phyloP scores from a whole-genome alignment of 495 filamentous ascomycete species.

The Aspergillus carlsbadensis region DNA sequence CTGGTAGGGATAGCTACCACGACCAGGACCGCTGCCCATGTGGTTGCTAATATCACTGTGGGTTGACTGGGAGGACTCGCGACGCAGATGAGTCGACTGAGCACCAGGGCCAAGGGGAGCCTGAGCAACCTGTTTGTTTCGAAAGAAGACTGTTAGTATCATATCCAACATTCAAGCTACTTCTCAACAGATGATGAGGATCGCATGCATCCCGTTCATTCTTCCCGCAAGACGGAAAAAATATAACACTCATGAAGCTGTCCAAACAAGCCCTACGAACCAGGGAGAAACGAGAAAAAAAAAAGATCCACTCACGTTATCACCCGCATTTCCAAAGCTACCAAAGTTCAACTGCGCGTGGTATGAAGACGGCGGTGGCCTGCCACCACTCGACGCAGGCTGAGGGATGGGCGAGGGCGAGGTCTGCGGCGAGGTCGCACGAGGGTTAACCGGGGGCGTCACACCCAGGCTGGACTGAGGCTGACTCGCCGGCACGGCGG shows the following conservation, averaged over 20 bases:
- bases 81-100: conserved; percentile 71
- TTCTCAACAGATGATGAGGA: background rate
- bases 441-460: conserved; percentile 61
- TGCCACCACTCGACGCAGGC: conserved; percentile 79
- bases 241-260: background rate
- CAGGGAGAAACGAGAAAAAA: conserved; percentile 1
- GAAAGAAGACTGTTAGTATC: conserved; percentile 8
- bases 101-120: conserved; percentile 58
- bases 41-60: conserved; percentile 73
- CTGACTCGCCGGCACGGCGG: conserved; percentile 47
- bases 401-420: conserved; percentile 91
- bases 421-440: conserved; percentile 67
- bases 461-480: conserved; percentile 57
- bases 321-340: conserved; percentile 65
- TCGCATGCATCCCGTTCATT: background rate
- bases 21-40: conserved; percentile 49
- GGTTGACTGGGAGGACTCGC: conserved; percentile 77
- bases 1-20: conserved; percentile 54
- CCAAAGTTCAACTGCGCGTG: conserved; percentile 75
- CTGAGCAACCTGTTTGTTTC: conserved; percentile 56
- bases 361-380: conserved; percentile 68
- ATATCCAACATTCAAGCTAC: background rate
- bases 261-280: background rate
- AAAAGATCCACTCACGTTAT: conserved; percentile 59
- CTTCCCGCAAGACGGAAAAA: background rate